Percentiles rank a stretch among this genome's conserved stretches.
phyloP scores from a whole-genome alignment of 1,284 basidiomycete species.

The Veloboletus limbatus region DNA sequence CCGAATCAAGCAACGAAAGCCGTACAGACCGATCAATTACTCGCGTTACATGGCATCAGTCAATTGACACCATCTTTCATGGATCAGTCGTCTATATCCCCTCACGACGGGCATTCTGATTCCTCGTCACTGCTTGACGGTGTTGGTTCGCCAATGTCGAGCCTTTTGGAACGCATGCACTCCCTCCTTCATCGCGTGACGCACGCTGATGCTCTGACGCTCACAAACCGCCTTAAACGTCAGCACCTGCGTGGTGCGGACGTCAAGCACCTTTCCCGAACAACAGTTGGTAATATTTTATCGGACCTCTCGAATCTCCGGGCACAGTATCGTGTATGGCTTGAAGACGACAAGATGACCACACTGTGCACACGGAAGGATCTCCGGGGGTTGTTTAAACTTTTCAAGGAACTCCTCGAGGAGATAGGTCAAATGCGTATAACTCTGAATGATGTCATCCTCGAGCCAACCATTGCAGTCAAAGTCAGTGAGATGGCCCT shows the following conservation, averaged over 20 bases:
- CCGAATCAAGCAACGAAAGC: slow-evolving; percentile 54
- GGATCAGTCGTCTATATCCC: slow-evolving; percentile 46
- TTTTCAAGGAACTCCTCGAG: slow-evolving; percentile 82
- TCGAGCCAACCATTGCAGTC: slow-evolving; percentile 78
- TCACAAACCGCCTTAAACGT: slow-evolving; percentile 87
- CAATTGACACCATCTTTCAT: slow-evolving; percentile 36
- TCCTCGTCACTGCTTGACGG: slow-evolving; percentile 63
- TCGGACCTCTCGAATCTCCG: slow-evolving; percentile 72
- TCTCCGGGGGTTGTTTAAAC: slow-evolving; percentile 78
- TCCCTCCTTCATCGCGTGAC: slow-evolving; percentile 68
- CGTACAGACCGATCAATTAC: slow-evolving; percentile 68
- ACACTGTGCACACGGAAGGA: slow-evolving; percentile 78
- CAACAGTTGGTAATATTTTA: slow-evolving; percentile 76
- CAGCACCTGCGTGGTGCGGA: slow-evolving; percentile 88
- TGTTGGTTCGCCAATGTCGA: slow-evolving; percentile 49
- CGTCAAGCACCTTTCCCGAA: slow-evolving; percentile 83
- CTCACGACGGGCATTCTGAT: slow-evolving; percentile 61
- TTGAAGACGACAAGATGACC: slow-evolving; percentile 64
- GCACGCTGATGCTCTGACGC: slow-evolving; percentile 83
- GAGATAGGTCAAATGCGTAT: slow-evolving; percentile 84
- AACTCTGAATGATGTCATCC: slow-evolving; percentile 85
- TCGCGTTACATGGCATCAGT: slow-evolving; percentile 32
- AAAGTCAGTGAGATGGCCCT: slow-evolving; percentile 71
- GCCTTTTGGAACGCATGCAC: slow-evolving; percentile 70
- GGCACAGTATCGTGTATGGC: slow-evolving; percentile 70